Percentiles rank a stretch among this genome's conserved stretches.
Evolutionary conservation across 345 rosid species (phyloP).

Genomic region (Eucalyptus guilfoylei): DNA sequence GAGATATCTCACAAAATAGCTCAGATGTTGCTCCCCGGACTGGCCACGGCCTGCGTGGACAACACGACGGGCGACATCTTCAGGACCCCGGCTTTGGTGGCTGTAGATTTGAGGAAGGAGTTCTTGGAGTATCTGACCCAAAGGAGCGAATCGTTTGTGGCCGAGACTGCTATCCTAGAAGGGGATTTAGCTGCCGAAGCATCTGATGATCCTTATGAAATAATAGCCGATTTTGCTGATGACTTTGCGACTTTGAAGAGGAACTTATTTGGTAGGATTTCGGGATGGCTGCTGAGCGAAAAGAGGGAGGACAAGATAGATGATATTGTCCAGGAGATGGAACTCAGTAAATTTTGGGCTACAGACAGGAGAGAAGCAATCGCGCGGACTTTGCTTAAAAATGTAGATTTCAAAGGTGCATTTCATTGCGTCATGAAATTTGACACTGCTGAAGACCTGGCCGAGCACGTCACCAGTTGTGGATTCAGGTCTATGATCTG

Average conservation of each 20-base stretch:
- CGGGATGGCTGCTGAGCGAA: constrained; percentile 81
- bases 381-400: constrained; percentile 48
- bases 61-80: constrained; percentile 79
- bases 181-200: constrained; percentile 30
- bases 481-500: constrained; percentile 59
- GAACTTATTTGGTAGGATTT: constrained; percentile 67
- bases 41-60: constrained; percentile 78
- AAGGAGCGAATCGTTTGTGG: constrained; percentile 72
- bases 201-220: constrained; percentile 65
- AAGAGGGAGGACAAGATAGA: constrained; percentile 81
- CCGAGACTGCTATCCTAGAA: constrained; percentile 50
- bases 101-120: constrained; percentile 63
- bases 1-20: constrained; percentile 54
- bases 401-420: constrained; percentile 58
- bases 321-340: constrained; percentile 85
- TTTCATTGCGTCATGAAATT: constrained; percentile 68
- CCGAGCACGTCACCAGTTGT: constrained; percentile 29
- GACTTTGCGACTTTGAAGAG: constrained; percentile 64
- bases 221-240: constrained; percentile 51
- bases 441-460: constrained; percentile 34
- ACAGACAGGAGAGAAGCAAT: constrained; percentile 44
- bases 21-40: constrained; percentile 56
- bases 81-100: constrained; percentile 62
- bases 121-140: constrained; percentile 50
- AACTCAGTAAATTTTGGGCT: constrained; percentile 68